Conservation (phyloP, 805 yeast genomes). For the Starmerella asiatica region DNA sequence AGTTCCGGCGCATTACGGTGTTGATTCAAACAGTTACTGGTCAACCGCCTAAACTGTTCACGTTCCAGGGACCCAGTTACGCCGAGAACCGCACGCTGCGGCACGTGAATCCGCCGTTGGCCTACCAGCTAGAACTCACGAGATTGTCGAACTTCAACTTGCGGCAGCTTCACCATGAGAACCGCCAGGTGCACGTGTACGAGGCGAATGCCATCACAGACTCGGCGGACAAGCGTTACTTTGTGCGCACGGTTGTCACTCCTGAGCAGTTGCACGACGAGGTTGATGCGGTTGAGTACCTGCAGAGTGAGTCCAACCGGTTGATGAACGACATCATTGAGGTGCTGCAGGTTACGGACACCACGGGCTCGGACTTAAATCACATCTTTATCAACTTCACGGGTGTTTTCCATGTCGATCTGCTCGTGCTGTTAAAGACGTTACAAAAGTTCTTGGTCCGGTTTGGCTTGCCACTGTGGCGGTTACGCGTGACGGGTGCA, state of each 20-base stretch:
- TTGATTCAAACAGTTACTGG: conserved; percentile 76
- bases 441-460: conserved; percentile 96
- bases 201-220: conserved; percentile 93
- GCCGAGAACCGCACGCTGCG: conserved; percentile 84
- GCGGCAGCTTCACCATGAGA: conserved; percentile 88
- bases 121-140: conserved; percentile 90
- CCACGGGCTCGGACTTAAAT: conserved; percentile 88
- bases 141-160: conserved; percentile 90
- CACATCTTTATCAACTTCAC: conserved; percentile 95
- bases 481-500: conserved; percentile 92
- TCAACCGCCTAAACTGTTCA: conserved; percentile 85
- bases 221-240: conserved; percentile 84
- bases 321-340: conserved; percentile 92
- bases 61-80: conserved; percentile 81
- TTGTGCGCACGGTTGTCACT: conserved; percentile 92
- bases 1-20: conserved; percentile 86
- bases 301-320: conserved; percentile 91
- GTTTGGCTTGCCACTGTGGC: conserved; percentile 93
- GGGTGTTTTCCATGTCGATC: conserved; percentile 85
- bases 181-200: conserved; percentile 93
- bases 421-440: conserved; percentile 93
- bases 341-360: conserved; percentile 85
- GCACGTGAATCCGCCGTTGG: conserved; percentile 96
- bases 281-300: conserved; percentile 80
- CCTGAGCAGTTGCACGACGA: conserved; percentile 92